phyloP scores from a whole-genome alignment of 108 stramenopile species.

The Bacterosira constricta region DNA sequence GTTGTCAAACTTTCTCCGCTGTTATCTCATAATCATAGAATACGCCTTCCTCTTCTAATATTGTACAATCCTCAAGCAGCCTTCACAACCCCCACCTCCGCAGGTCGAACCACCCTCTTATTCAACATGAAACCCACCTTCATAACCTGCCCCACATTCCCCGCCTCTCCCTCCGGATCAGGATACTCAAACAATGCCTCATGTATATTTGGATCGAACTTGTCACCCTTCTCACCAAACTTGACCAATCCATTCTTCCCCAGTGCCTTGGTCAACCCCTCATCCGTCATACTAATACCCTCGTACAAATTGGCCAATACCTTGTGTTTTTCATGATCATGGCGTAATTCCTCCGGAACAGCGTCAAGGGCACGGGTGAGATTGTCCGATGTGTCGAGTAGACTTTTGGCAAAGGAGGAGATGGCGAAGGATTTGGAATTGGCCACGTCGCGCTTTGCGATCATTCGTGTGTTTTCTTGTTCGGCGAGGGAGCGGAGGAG shows the following conservation, averaged over 20 bases:
- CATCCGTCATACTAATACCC: conserved; percentile 94
- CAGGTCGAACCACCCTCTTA: conserved; percentile 93
- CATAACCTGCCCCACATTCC: conserved; percentile 93
- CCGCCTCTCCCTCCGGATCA: conserved; percentile 65
- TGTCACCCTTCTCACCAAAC: conserved; percentile 90
- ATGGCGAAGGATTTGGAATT: conserved; percentile 85
- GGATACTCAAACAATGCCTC: conserved; percentile 95
- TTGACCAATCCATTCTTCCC: conserved; percentile 75
- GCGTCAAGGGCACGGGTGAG: conserved; percentile 84
- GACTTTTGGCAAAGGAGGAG: conserved; percentile 83
- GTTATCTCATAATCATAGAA: no score
- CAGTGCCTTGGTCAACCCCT: conserved; percentile 88
- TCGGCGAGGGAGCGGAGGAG: conserved; percentile 91
- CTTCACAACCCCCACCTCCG: conserved; percentile 94
- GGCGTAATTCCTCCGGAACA: conserved; percentile 60
- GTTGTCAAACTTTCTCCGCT: no score
- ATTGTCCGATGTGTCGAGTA: conserved; percentile 94
- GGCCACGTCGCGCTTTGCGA: conserved; percentile 91
- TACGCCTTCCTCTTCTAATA: no score
- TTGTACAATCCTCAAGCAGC: conserved; percentile 53
- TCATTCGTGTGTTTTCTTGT: conserved; percentile 95
- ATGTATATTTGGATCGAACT: conserved; percentile 94
- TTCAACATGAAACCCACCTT: conserved; percentile 94
- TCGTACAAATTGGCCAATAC: conserved; percentile 72
- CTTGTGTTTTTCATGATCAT: conserved; percentile 50